These are phyloP conservation scores for Spergularia marina DNA, from an alignment of 148 eudicot species.

Conservation along the genomic window DNA sequence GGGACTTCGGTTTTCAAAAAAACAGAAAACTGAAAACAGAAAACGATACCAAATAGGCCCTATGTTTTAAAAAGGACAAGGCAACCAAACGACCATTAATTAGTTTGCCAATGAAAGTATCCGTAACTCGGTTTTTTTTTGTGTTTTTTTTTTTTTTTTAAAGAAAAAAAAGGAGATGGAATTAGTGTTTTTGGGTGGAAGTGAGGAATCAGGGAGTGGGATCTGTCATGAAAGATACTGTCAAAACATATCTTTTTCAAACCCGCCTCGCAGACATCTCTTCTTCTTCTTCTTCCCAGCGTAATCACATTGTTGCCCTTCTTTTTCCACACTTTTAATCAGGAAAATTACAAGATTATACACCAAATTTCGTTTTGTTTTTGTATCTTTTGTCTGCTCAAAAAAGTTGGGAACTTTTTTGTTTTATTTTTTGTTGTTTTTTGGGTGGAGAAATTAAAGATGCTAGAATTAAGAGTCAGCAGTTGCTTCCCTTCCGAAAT, in stretches of 20 bases:
- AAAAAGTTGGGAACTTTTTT: slow-evolving; percentile 7
- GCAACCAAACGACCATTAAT: too few species aligned
- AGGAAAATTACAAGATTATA: background rate
- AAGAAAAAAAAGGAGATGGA: too few species aligned
- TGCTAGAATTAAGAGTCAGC: slow-evolving; percentile 47
- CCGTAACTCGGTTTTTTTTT: too few species aligned
- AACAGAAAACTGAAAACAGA: too few species aligned
- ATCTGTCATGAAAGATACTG: slow-evolving; percentile 29
- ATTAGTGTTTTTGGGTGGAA: background rate
- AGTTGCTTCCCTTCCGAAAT: slow-evolving; percentile 50
- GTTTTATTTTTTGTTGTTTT: background rate
- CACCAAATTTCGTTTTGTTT: background rate
- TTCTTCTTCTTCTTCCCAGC: background rate
- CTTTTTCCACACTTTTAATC: background rate
- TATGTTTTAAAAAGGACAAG: too few species aligned
- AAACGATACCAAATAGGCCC: too few species aligned
- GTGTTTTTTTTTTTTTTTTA: too few species aligned
- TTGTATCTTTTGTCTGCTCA: background rate
- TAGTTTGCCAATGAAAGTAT: too few species aligned
- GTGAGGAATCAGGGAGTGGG: slow-evolving; percentile 7
- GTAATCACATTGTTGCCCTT: slow-evolving; percentile 9
- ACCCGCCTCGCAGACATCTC: background rate
- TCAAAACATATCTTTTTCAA: slow-evolving; percentile 35
- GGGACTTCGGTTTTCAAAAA: too few species aligned
- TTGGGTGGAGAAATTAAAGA: slow-evolving; percentile 8